phyloP scores from a whole-genome alignment of 2,329 filamentous ascomycete genomes.

The Tolypocladium cylindrosporum region DNA sequence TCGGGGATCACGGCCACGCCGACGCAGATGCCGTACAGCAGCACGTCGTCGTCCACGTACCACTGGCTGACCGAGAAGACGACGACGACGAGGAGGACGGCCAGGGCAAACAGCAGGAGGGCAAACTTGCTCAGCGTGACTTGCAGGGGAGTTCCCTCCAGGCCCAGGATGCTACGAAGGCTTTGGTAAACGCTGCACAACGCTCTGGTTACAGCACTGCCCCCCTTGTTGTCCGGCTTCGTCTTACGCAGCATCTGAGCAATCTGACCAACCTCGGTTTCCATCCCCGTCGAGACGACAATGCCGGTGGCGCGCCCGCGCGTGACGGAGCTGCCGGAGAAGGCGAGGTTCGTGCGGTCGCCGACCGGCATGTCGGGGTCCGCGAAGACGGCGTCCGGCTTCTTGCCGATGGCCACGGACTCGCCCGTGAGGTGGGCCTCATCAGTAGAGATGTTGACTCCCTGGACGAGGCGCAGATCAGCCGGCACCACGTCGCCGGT shows the following conservation, averaged over 20 bases:
- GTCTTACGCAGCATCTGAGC: constrained; percentile 56
- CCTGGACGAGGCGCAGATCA: constrained; percentile 54
- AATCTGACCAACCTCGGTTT: constrained; percentile 67
- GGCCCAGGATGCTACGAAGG: constrained; percentile 46
- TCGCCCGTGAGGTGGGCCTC: constrained; percentile 67
- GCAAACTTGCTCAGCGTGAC: constrained; percentile 80
- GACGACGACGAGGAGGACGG: constrained; percentile 48
- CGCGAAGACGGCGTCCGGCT: constrained; percentile 44
- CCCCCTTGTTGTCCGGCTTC: constrained; percentile 31
- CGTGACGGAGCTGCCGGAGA: constrained; percentile 62
- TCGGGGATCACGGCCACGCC: constrained; percentile 56
- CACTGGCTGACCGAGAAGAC: constrained; percentile 52
- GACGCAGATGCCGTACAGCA: constrained; percentile 52
- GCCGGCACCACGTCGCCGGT: constrained; percentile 63
- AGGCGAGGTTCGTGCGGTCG: constrained; percentile 61
- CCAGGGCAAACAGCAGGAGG: constrained; percentile 67
- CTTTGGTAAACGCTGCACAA: constrained; percentile 32
- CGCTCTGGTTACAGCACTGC: constrained; percentile 32
- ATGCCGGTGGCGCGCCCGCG: constrained; percentile 60
- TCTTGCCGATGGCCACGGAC: constrained; percentile 59
- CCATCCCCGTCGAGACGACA: constrained; percentile 61
- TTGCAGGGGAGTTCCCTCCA: constrained; percentile 74
- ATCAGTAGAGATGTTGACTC: constrained; percentile 67
- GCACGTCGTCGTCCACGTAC: constrained; percentile 42
- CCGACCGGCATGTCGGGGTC: constrained; percentile 50